Base-by-base conservation (phyloP, 768 basidiomycete species). In the Phaffia australis region DNA sequence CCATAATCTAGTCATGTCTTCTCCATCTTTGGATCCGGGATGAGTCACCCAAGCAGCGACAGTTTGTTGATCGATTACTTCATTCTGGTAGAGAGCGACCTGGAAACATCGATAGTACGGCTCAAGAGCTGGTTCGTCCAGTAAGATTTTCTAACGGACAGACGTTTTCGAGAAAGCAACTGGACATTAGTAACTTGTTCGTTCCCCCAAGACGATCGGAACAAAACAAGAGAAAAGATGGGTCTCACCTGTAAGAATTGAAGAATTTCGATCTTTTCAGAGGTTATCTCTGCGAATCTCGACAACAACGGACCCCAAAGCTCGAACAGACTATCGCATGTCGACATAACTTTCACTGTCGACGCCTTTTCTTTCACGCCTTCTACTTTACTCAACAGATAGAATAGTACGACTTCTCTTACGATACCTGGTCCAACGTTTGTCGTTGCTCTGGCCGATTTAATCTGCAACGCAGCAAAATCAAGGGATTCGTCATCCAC, bases 401-500 rank as follows among this genome's bases (percentile, higher is more conserved):
- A 87, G n/a, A 81, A 81, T 48, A 97, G 81, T n/a, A 97, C 89
- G 19, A 87, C 87, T 76, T 92, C 87, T 60, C 88, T 81, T 19
- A 95, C 92, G 60, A 84, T 81, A n/a, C 81, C 82, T 3, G 68
- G 69, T 14, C 70, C 70, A 42, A 67, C 69, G 23, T 95, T 81
- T 15, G 88, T 83, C 30, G 97, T 94, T 72, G 97, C 98, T 72
- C 87, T 88, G 47, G 91, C 90, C 89, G 62, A 64, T 54, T 69
- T 69, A 51, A 98, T 94, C 58, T 93, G 87, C 55, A 99, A 82
- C 54, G 94, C 95, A 79, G 94, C 91, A 68, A 98, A 81, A 75
- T 98, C 94, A 69, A 98, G 87, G 0, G 88, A 81, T 1, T 92
- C 91, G 75, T 95, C 91, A 71, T 94, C 90, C 56, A 94, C 85